These are phyloP conservation scores for Saccharum officinarum DNA, from an alignment of 176 grass and related monocot species.

Conservation along the genomic window DNA sequence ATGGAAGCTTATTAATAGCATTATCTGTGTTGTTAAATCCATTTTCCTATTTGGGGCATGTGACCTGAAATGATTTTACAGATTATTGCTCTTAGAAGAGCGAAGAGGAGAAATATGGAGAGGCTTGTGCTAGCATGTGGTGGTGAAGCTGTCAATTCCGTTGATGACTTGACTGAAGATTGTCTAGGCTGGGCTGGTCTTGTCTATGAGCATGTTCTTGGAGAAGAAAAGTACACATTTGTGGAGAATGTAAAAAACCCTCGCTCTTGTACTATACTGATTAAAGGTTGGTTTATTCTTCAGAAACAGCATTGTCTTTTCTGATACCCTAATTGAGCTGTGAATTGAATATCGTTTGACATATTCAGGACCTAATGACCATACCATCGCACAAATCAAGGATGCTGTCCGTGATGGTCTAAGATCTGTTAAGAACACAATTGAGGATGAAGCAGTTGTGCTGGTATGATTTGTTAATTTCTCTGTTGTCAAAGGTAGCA, in stretches of 20 bases:
- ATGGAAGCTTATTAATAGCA: not conserved
- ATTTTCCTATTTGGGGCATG: not conserved
- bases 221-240: constrained; percentile 98
- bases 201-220: constrained; percentile 91
- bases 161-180: constrained; percentile 87
- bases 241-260: constrained; percentile 96
- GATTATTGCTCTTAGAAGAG: constrained; percentile 94
- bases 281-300: constrained; percentile 73
- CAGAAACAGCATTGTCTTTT: constrained; percentile 19
- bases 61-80: constrained; percentile 34
- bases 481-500: not conserved
- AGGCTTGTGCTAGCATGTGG: constrained; percentile 88
- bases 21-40: not conserved
- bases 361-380: constrained; percentile 90
- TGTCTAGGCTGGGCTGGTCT: constrained; percentile 97
- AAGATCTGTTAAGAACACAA: constrained; percentile 91
- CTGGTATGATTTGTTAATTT: constrained; percentile 60
- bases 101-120: constrained; percentile 99
- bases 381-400: constrained; percentile 98
- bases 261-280: constrained; percentile 93
- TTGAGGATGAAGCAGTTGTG: constrained; percentile 93
- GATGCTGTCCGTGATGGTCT: constrained; percentile 92
- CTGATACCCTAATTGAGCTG: not conserved
- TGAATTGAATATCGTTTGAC: constrained; percentile 20
- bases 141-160: constrained; percentile 90